Conservation (phyloP, 371 early-diverging fungal species). For the Mucor saturninus region DNA sequence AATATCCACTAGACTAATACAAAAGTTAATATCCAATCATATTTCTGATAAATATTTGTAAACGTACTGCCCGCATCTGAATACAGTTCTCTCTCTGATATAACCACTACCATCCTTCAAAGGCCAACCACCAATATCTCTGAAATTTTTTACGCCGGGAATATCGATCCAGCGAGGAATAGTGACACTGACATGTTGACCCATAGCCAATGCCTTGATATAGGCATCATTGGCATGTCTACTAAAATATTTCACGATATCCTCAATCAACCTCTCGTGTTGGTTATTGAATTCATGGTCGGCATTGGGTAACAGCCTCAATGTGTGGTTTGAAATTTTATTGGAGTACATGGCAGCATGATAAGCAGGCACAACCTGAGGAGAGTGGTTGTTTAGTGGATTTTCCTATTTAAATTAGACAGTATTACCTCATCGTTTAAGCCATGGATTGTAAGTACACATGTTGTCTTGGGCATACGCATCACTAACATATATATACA, state of each 20-base stretch:
- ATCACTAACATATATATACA: slow-evolving; percentile 32
- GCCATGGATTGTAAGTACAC: slow-evolving; percentile 58
- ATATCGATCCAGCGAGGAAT: slow-evolving; percentile 55
- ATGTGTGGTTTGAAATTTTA: slow-evolving; percentile 50
- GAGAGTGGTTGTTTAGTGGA: too few relatives aligned
- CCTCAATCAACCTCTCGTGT: slow-evolving; percentile 37
- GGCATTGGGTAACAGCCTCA: slow-evolving; percentile 51
- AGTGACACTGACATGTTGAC: slow-evolving; percentile 34
- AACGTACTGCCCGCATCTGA: slow-evolving; percentile 51
- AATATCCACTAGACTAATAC: slow-evolving; percentile 46
- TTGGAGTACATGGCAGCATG: slow-evolving; percentile 55
- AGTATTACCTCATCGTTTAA: slow-evolving; percentile 48
- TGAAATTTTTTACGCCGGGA: slow-evolving; percentile 64
- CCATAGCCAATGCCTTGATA: slow-evolving; percentile 45
- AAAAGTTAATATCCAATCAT: neutral
- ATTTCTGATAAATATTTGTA: neutral
- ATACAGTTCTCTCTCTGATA: slow-evolving; percentile 49
- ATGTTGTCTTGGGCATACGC: slow-evolving; percentile 55
- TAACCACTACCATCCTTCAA: slow-evolving; percentile 46
- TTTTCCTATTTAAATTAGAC: too few relatives aligned
- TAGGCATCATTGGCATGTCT: slow-evolving; percentile 50
- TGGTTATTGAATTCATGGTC: slow-evolving; percentile 57
- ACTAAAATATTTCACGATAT: slow-evolving; percentile 38
- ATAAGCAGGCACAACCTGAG: slow-evolving; percentile 52
- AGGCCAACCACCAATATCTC: slow-evolving; percentile 61